These are phyloP conservation scores for Earliella scabrosa DNA, from an alignment of 1,284 basidiomycete species.

Conservation along the genomic window DNA sequence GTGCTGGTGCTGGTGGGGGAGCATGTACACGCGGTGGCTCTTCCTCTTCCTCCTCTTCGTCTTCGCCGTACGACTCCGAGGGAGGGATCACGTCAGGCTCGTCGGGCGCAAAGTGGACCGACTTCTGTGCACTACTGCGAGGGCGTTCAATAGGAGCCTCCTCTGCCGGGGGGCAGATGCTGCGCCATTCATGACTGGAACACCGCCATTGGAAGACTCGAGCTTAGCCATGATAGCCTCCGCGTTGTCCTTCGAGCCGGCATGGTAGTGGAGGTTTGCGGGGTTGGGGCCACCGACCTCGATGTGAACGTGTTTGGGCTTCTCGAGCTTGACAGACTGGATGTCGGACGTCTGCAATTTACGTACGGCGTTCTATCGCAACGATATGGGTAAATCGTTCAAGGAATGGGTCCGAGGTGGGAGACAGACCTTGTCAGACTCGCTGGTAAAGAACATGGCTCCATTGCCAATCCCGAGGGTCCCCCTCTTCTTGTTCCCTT, in stretches of 20 bases:
- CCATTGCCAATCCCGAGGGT: slow-evolving; percentile 93
- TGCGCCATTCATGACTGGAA: slow-evolving; percentile 28
- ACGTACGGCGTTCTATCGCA: slow-evolving; percentile 88
- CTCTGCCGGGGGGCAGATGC: slow-evolving; percentile 22
- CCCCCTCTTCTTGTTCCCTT: slow-evolving; percentile 98
- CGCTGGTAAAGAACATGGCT: slow-evolving; percentile 93
- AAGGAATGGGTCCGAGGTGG: not conserved
- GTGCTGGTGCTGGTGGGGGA: too few relatives aligned
- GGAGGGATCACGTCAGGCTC: slow-evolving; percentile 75
- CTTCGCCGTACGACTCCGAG: slow-evolving; percentile 36
- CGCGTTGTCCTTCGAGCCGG: slow-evolving; percentile 79
- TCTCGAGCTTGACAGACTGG: slow-evolving; percentile 70
- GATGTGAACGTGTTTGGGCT: slow-evolving; percentile 84
- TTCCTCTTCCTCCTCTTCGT: slow-evolving; percentile 31
- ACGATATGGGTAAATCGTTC: not conserved
- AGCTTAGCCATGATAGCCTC: slow-evolving; percentile 85
- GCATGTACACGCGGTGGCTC: slow-evolving; percentile 30
- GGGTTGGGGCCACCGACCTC: slow-evolving; percentile 70
- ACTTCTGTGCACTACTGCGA: slow-evolving; percentile 45
- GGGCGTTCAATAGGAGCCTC: slow-evolving; percentile 30
- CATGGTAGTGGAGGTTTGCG: slow-evolving; percentile 78
- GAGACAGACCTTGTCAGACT: slow-evolving; percentile 86
- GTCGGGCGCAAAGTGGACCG: slow-evolving; percentile 72
- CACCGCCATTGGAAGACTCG: slow-evolving; percentile 56
- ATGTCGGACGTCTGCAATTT: slow-evolving; percentile 86